Evolutionary conservation across 768 basidiomycete genomes (phyloP), one percentile per base, ranked within the genome.

Genomic region (Lepiota subincarnata): DNA sequence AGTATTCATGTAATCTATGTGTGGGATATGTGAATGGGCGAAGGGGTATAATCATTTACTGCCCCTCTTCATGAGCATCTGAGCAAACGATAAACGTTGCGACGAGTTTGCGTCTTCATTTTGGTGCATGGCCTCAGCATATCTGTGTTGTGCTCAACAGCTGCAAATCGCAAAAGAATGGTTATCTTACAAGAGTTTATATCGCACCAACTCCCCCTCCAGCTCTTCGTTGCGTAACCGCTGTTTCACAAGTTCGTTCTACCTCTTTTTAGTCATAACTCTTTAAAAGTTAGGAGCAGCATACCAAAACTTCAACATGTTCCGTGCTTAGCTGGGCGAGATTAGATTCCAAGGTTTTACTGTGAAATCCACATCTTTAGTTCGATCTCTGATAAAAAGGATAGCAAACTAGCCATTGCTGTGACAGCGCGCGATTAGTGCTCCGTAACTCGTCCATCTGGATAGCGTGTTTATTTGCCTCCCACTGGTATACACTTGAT

Each of bases 161-260:
- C 36, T 48, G n/a, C 19, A 51, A 38, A 63, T 46, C 18, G 41
- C 16, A 22, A 56, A 56, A 34, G 24, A 14, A 35, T 48, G 6
- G 16, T 26, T 10, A 6, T 74, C 87, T 66, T 62, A 94, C 90
- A 96, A 66, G 41, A 97, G 73, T 71, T 97, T 97, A 72, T 97
- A 98, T 38, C 89, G 84, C 36, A 99, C 95, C 14, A 99, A 81
- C 67, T 98, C 92, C 53, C 84, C 80, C 68, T 98, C 97, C 55
- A 96, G 77, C 66, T 98, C 94, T 66, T 99, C 96, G 60, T 91
- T 90, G 55, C 86, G 84, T 37, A 98, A 71, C 48, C 94, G 83
- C 53, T 86, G 79, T 74, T 86, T 91, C 3, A 98, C 97, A 3
- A 98, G 80, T 65, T 96, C 87, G 60, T 95, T 92, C 90, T 92